Evolutionary conservation across 1,139 yeast species (phyloP).

Genomic region (Geotrichum siamense): DNA sequence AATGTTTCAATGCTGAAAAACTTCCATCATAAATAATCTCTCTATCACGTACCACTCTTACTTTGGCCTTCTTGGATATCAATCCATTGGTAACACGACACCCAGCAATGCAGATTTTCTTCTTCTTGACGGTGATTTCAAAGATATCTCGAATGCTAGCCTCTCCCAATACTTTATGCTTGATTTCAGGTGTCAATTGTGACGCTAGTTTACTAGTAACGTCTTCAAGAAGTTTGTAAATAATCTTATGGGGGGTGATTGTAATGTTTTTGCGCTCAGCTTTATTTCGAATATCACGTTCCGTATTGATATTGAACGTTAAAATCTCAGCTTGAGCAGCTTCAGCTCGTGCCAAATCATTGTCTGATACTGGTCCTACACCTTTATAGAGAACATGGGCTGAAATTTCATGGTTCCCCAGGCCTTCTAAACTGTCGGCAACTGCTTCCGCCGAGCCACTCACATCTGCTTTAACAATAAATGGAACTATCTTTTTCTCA

Average conservation of each 20-base stretch:
- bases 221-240: slow-evolving; percentile 80
- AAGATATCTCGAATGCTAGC: slow-evolving; percentile 68
- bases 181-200: slow-evolving; percentile 59
- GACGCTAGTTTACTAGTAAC: slow-evolving; percentile 61
- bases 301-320: slow-evolving; percentile 68
- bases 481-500: slow-evolving; percentile 41
- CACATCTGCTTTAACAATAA: slow-evolving; percentile 84
- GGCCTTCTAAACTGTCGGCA: slow-evolving; percentile 64
- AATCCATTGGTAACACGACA: slow-evolving; percentile 72
- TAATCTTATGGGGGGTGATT: slow-evolving; percentile 65
- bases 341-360: slow-evolving; percentile 75
- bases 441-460: slow-evolving; percentile 62
- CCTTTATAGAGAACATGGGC: slow-evolving; percentile 62
- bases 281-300: slow-evolving; percentile 54
- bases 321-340: slow-evolving; percentile 66
- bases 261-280: slow-evolving; percentile 58
- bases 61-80: slow-evolving; percentile 50
- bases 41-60: slow-evolving; percentile 54
- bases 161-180: slow-evolving; percentile 60
- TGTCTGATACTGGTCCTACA: slow-evolving; percentile 81
- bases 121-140: slow-evolving; percentile 49
- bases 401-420: slow-evolving; percentile 81
- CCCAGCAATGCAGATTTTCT: slow-evolving; percentile 68
- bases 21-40: slow-evolving; percentile 58
- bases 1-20: slow-evolving; percentile 68